Evolutionary conservation across 306 rosid genomes (phyloP), one percentile per base, ranked within the genome.

Genomic region (Inga laurina): DNA sequence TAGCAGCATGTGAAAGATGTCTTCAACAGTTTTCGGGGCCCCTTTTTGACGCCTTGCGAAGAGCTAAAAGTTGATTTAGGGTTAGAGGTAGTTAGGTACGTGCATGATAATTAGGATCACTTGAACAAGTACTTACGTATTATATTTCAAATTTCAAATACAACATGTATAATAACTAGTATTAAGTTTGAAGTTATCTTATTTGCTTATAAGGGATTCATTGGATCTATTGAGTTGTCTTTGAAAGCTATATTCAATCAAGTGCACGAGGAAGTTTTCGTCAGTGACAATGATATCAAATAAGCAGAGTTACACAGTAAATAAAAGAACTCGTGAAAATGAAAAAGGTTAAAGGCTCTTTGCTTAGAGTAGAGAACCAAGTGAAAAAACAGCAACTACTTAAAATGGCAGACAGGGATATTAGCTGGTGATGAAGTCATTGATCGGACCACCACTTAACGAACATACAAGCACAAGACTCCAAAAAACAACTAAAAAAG

Each of bases 381-480:
- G 15, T 70, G 21, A 69, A 44, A 37, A 72, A 21, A 56, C 35
- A 45, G 4, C 12, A 61, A 24, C 61, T 19, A 5, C 22, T 3
- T 10, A 30, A 22, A 72, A 18, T 74, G 14, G 44, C 41, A 49
- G 62, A 74, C 76, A 22, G 64, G 32, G 8, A 56, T 10, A 56
- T 21, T 34, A 56, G 21, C 32, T 18, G 30, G 51, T 11, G 7
- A 48, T 21, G n/a, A n/a, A n/a, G 59, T 22, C 62, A 45, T 61
- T 77, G 72, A 65, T 74, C 64, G 86, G 83, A 70, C 85, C 79
- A 72, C 84, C 72, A 76, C 81, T 56, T 59, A 84, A 79, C 74
- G 67, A 74, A 80, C 82, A 69, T 57, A 68, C 81, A 84, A 77
- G 5, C 43, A 79, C 51, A 83, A 61, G 52, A 75, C 67, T 43